Evolutionary conservation across 805 yeast genomes (phyloP).

Genomic region (Ogataea wickerhamii): DNA sequence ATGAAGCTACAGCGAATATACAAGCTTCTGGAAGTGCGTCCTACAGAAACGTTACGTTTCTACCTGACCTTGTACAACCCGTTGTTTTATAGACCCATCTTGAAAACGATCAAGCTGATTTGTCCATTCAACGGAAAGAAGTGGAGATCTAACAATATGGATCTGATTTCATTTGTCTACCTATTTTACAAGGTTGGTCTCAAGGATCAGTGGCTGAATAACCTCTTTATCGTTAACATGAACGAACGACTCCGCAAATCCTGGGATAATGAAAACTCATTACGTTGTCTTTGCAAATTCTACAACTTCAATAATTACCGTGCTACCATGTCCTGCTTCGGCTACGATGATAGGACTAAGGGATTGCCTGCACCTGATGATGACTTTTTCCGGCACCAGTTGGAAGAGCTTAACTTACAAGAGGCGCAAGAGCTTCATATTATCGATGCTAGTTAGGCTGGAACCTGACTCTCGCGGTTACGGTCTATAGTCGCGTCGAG

Average conservation of each 20-base stretch:
- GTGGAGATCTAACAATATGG: constrained; percentile 94
- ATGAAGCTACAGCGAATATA: constrained; percentile 73
- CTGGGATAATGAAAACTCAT: constrained; percentile 79
- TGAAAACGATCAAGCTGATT: constrained; percentile 71
- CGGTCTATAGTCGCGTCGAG: neutral
- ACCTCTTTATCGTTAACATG: constrained; percentile 69
- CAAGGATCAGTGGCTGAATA: constrained; percentile 88
- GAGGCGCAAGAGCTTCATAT: constrained; percentile 3
- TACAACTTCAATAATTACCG: constrained; percentile 64
- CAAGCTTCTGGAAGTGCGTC: constrained; percentile 56
- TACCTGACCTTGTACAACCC: constrained; percentile 57
- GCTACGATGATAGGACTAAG: constrained; percentile 41
- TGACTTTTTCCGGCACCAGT: constrained; percentile 41
- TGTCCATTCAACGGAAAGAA: constrained; percentile 90
- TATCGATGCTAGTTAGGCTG: neutral
- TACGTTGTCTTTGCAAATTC: constrained; percentile 73
- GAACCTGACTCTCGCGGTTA: neutral
- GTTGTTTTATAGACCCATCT: constrained; percentile 61
- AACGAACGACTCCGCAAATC: constrained; percentile 73
- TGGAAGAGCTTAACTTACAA: constrained; percentile 25
- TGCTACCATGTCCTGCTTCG: constrained; percentile 49
- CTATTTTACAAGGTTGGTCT: constrained; percentile 67
- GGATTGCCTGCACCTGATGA: constrained; percentile 17
- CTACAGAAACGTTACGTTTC: constrained; percentile 59
- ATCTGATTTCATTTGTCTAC: constrained; percentile 81